phyloP scores from a whole-genome alignment of 2,329 filamentous ascomycete genomes.

The Pseudocercospora eumusae region DNA sequence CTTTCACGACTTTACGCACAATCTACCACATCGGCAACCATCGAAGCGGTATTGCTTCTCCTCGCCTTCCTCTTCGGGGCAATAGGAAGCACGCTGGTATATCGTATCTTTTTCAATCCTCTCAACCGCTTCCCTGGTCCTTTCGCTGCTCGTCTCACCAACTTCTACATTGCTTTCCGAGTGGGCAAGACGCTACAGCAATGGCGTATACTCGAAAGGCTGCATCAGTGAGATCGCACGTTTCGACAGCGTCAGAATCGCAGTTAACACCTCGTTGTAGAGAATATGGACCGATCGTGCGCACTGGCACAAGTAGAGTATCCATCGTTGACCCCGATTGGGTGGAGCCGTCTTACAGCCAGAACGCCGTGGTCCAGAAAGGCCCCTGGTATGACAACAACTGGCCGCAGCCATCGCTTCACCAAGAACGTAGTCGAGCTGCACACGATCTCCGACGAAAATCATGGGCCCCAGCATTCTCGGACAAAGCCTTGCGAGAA shows the following conservation, averaged over 20 bases:
- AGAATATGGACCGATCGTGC: not conserved
- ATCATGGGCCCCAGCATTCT: conserved; percentile 47
- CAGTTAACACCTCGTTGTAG: not conserved
- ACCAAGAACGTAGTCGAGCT: not conserved
- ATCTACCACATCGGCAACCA: not conserved
- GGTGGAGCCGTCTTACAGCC: not conserved
- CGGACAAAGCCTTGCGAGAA: conserved; percentile 44
- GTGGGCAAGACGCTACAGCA: not conserved
- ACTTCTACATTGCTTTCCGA: not conserved
- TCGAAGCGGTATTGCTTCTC: not conserved
- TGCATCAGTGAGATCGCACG: not conserved
- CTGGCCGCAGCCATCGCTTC: not conserved
- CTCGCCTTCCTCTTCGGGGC: not conserved
- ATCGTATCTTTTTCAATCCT: not conserved
- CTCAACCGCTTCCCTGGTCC: not conserved
- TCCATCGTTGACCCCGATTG: not conserved
- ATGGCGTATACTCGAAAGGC: not conserved
- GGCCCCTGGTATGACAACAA: not conserved
- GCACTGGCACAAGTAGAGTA: not conserved
- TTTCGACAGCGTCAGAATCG: not conserved
- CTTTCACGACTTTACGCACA: not conserved
- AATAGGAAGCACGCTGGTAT: not conserved
- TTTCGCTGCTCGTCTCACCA: not conserved
- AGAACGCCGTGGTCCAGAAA: not conserved
- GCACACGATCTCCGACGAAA: conserved; percentile 40